A percentile compares a stretch with the other conserved stretches of the same genome.
These are phyloP conservation scores for Acanthamoeba lugdunensis DNA, from an alignment of 208 protist genomes.

Conservation along the genomic window DNA sequence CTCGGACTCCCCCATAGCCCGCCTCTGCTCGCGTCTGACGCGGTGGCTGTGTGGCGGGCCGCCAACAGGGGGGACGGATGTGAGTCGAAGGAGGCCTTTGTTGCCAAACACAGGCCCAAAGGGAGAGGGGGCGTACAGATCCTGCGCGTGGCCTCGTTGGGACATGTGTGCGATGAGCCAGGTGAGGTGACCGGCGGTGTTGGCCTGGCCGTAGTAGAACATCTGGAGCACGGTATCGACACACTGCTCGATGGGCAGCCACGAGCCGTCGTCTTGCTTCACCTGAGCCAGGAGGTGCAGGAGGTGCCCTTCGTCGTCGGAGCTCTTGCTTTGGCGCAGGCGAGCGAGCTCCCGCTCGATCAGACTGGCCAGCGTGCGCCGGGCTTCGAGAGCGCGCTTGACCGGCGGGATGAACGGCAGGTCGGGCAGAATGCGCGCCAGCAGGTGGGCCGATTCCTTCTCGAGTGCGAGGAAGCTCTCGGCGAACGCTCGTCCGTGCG, in stretches of 20 bases:
- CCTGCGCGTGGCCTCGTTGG: constrained; percentile 23
- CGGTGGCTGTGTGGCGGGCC: not conserved
- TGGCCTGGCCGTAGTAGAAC: constrained; percentile 21
- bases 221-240: constrained; percentile 26
- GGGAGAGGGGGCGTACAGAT: not conserved
- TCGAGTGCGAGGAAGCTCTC: constrained; percentile 17
- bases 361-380: constrained; percentile 12
- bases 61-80: not conserved
- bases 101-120: too few species aligned
- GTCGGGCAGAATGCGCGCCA: constrained; percentile 10
- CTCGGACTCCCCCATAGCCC: constrained; percentile 25
- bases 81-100: not conserved
- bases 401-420: not conserved
- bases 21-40: constrained; percentile 30
- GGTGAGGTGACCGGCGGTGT: constrained; percentile 8
- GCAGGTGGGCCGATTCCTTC: not conserved
- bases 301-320: not conserved
- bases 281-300: not conserved
- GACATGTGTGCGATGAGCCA: constrained; percentile 44
- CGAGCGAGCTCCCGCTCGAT: not conserved
- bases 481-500: not conserved
- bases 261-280: not conserved
- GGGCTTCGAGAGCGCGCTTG: not conserved
- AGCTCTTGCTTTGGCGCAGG: not conserved
- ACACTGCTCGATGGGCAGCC: constrained; percentile 35